Evolutionary conservation across 352 stramenopile genomes (phyloP).

Genomic region (Phytophthora syringae): DNA sequence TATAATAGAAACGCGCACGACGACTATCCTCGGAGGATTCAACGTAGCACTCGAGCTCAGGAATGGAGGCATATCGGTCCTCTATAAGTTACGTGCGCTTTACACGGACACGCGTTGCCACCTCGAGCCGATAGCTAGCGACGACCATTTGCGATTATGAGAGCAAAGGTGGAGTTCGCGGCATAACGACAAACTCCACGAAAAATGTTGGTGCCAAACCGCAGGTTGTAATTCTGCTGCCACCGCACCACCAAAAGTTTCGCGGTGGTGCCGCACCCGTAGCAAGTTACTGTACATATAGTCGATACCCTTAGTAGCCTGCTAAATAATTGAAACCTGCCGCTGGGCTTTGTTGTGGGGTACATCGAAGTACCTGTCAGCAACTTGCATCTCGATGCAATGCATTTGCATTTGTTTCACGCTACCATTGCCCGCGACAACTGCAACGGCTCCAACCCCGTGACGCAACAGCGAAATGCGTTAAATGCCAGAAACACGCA

Average conservation of each 20-base stretch:
- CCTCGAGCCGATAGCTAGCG: background rate
- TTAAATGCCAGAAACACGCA: conserved; percentile 33
- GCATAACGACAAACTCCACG: conserved; percentile 10
- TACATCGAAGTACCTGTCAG: too few relatives aligned
- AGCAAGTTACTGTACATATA: too few relatives aligned
- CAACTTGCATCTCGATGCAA: background rate
- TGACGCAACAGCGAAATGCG: background rate
- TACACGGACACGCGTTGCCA: conserved; percentile 19
- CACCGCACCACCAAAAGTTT: conserved; percentile 15
- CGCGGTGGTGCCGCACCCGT: background rate
- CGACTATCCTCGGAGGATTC: conserved; percentile 30
- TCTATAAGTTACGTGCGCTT: conserved; percentile 28
- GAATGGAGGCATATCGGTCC: too few relatives aligned
- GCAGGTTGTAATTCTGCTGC: conserved; percentile 7
- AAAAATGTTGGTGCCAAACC: conserved; percentile 1
- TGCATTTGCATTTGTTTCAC: background rate
- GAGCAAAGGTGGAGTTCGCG: too few relatives aligned
- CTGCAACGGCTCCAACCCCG: too few relatives aligned
- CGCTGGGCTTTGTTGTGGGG: too few relatives aligned
- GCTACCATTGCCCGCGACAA: too few relatives aligned
- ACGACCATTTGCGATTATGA: conserved; percentile 4
- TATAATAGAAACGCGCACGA: conserved; percentile 41
- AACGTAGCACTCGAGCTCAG: conserved; percentile 11
- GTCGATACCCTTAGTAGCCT: too few relatives aligned
- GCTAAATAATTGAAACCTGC: too few relatives aligned